Conservation (phyloP, 495 filamentous ascomycete genomes). For the Neurospora pannonica region DNA sequence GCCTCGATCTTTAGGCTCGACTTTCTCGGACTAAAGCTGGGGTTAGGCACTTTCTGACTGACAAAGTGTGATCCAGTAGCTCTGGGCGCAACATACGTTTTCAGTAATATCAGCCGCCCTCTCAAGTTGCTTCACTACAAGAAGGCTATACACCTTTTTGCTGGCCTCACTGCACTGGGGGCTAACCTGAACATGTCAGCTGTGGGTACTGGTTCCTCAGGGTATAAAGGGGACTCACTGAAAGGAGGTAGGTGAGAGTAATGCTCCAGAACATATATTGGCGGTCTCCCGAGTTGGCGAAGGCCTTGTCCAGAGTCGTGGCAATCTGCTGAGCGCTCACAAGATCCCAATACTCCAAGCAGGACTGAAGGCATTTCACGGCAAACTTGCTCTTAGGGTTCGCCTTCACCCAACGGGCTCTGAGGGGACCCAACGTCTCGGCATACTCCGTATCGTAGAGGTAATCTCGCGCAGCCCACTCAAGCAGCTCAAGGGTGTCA, state of each 20-base stretch:
- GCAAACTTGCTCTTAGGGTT: slow-evolving; percentile 28
- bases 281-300: slow-evolving; percentile 24
- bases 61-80: background rate
- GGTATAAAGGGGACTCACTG: slow-evolving; percentile 23
- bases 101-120: slow-evolving; percentile 33
- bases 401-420: slow-evolving; percentile 33
- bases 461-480: slow-evolving; percentile 26
- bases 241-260: slow-evolving; percentile 31
- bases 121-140: slow-evolving; percentile 33
- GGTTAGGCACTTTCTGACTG: background rate
- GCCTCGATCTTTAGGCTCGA: slow-evolving; percentile 16
- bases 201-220: background rate
- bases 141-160: slow-evolving; percentile 30
- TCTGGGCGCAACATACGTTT: slow-evolving; percentile 16
- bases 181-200: slow-evolving; percentile 25
- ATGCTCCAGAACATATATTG: slow-evolving; percentile 37
- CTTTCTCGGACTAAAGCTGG: slow-evolving; percentile 11
- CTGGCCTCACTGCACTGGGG: slow-evolving; percentile 26
- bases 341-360: slow-evolving; percentile 37
- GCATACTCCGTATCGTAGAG: slow-evolving; percentile 24
- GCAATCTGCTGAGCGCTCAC: slow-evolving; percentile 43
- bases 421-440: slow-evolving; percentile 32
- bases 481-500: slow-evolving; percentile 35
- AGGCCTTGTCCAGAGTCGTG: slow-evolving; percentile 31
- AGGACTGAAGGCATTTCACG: slow-evolving; percentile 30